Evolutionary conservation across 176 grass and related monocot genomes (phyloP).

Genomic region (Carex scoparia): DNA sequence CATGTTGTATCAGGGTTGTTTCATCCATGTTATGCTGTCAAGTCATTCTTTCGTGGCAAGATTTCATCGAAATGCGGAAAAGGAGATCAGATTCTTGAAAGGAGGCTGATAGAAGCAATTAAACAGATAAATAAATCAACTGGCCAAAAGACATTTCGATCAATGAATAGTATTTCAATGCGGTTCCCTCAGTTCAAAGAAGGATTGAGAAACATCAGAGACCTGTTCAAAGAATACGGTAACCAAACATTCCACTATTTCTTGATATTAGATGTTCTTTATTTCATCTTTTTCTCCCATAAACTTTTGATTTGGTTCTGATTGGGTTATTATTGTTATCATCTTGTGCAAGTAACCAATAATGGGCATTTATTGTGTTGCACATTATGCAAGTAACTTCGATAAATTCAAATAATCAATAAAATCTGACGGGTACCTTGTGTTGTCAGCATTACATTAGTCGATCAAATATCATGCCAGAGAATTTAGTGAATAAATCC

Average conservation of each 20-base stretch:
- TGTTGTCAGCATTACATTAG: background rate
- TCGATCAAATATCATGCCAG: background rate
- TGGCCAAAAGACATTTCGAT: slow-evolving; percentile 37
- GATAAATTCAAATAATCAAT: background rate
- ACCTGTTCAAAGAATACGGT: slow-evolving; percentile 65
- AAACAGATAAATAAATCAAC: slow-evolving; percentile 32
- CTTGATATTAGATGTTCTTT: background rate
- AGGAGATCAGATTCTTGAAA: slow-evolving; percentile 42
- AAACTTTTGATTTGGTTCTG: background rate
- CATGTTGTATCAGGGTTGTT: slow-evolving; percentile 4
- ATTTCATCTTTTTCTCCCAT: background rate
- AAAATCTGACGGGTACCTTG: background rate
- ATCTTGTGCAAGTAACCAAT: background rate
- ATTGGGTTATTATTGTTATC: background rate
- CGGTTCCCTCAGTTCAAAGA: slow-evolving; percentile 68
- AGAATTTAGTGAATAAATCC: background rate
- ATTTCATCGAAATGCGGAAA: slow-evolving; percentile 28
- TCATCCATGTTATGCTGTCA: background rate
- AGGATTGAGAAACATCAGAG: slow-evolving; percentile 41
- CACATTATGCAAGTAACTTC: background rate
- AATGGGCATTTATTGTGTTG: background rate
- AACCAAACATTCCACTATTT: background rate
- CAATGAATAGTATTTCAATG: slow-evolving; percentile 82
- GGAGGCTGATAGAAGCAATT: slow-evolving; percentile 52
- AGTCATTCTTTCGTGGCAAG: background rate